Percentiles rank a stretch among this genome's conserved stretches.
Conservation (phyloP, 257 asterid genomes). For the Solanum sejunctum region DNA sequence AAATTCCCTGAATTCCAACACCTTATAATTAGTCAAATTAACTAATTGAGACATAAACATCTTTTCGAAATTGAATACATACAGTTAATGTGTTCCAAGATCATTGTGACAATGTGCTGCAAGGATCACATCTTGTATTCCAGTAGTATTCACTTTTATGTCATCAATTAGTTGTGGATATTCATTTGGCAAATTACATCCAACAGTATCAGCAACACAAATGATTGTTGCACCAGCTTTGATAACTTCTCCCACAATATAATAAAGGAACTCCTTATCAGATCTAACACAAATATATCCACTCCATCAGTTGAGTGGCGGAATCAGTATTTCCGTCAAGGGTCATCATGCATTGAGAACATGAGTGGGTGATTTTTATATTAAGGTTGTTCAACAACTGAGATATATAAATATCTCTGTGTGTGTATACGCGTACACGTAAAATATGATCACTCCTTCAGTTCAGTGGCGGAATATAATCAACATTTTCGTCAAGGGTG, state of each 20-base stretch:
- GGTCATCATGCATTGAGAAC: too few species aligned
- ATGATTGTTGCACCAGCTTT: slow-evolving; percentile 95
- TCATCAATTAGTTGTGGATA: slow-evolving; percentile 73
- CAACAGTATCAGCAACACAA: slow-evolving; percentile 90
- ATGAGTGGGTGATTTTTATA: too few species aligned
- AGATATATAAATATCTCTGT: too few species aligned
- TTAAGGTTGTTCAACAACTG: too few species aligned
- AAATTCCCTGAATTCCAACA: slow-evolving; percentile 41
- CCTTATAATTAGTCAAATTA: too few species aligned
- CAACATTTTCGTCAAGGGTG: too few species aligned
- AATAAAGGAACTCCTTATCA: slow-evolving; percentile 63
- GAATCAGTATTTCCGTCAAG: too few species aligned
- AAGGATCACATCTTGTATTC: slow-evolving; percentile 69
- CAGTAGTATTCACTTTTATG: slow-evolving; percentile 70
- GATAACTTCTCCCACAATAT: slow-evolving; percentile 77
- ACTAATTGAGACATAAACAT: too few species aligned
- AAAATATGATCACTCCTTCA: too few species aligned
- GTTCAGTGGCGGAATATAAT: too few species aligned
- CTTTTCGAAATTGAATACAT: not conserved
- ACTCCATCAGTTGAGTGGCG: too few species aligned
- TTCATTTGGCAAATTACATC: slow-evolving; percentile 61
- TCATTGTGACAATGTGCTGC: slow-evolving; percentile 94
- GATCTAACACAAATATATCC: slow-evolving; percentile 33
- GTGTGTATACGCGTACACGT: too few species aligned
- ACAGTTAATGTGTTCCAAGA: slow-evolving; percentile 83